A percentile compares a stretch with the other conserved stretches of the same genome.
Evolutionary conservation across 202 grass and related monocot species (phyloP).

Genomic region (Setaria italica): DNA sequence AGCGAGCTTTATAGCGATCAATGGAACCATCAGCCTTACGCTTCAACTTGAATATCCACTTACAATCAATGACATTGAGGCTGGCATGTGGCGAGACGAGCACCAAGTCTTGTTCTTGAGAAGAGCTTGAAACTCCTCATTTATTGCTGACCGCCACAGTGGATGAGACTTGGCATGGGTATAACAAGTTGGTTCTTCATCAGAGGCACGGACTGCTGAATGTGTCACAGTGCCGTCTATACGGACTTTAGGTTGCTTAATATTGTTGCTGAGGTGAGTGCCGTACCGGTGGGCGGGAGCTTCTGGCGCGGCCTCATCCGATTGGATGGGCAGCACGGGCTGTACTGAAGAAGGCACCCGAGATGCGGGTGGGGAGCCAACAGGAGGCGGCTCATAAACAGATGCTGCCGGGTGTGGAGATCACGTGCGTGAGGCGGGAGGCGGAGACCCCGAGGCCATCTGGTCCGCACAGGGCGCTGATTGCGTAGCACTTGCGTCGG

Average conservation of each 20-base stretch:
- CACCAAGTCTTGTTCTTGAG: neutral
- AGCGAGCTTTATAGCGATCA: neutral
- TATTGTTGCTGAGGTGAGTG: neutral
- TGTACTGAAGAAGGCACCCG: no score
- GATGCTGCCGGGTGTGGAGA: no score
- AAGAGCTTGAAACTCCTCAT: neutral
- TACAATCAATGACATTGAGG: neutral
- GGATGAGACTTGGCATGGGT: neutral
- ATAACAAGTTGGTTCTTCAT: neutral
- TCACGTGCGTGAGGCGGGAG: no score
- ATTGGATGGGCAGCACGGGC: no score
- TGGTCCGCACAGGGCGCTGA: no score
- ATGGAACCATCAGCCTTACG: neutral
- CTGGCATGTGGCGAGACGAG: neutral
- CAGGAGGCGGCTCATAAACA: no score
- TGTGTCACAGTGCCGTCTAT: neutral
- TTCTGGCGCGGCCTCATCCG: no score
- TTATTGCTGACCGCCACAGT: neutral
- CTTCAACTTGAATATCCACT: neutral
- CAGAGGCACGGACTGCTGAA: neutral
- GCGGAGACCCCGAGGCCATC: no score
- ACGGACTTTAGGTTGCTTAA: neutral
- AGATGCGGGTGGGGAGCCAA: no score
- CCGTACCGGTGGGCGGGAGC: no score
- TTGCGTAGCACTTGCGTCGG: no score